Evolutionary conservation across 1,139 yeast species (phyloP).

Genomic region (Trichomonascaceae sp.): DNA sequence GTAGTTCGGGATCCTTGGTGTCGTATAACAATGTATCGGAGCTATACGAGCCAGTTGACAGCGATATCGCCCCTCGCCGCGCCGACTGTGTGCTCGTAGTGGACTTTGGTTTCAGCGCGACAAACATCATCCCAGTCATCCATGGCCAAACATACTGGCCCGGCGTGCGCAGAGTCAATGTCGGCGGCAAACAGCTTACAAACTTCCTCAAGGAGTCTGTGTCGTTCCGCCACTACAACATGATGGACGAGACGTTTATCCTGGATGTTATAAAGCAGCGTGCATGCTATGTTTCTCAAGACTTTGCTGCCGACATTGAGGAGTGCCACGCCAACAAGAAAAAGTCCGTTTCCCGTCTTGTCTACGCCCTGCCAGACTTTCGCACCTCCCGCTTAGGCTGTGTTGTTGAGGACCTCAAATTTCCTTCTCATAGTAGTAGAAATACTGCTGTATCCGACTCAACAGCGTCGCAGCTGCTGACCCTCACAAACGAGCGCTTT

Average conservation of each 20-base stretch:
- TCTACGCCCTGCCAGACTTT: conserved; percentile 78
- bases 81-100: conserved; percentile 66
- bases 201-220: conserved; percentile 74
- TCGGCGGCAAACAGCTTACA: conserved; percentile 78
- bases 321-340: conserved; percentile 20
- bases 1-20: conserved; percentile 52
- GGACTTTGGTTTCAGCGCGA: conserved; percentile 80
- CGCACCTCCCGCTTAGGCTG: conserved; percentile 56
- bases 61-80: conserved; percentile 3
- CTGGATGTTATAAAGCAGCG: conserved; percentile 78
- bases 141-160: conserved; percentile 68
- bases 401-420: conserved; percentile 23
- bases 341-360: conserved; percentile 29
- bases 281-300: conserved; percentile 57
- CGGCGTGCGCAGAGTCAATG: conserved; percentile 60
- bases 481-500: conserved; percentile 72
- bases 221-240: conserved; percentile 86
- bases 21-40: conserved; percentile 42
- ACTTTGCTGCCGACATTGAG: conserved; percentile 47
- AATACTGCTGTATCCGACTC: neutral
- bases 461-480: conserved; percentile 39
- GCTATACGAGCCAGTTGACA: conserved; percentile 5
- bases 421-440: neutral
- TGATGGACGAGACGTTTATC: conserved; percentile 78
- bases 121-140: conserved; percentile 78